A percentile compares a stretch with the other conserved stretches of the same genome.
Conservation (phyloP, 352 stramenopile species). For the Elongisporangium undulatum region DNA sequence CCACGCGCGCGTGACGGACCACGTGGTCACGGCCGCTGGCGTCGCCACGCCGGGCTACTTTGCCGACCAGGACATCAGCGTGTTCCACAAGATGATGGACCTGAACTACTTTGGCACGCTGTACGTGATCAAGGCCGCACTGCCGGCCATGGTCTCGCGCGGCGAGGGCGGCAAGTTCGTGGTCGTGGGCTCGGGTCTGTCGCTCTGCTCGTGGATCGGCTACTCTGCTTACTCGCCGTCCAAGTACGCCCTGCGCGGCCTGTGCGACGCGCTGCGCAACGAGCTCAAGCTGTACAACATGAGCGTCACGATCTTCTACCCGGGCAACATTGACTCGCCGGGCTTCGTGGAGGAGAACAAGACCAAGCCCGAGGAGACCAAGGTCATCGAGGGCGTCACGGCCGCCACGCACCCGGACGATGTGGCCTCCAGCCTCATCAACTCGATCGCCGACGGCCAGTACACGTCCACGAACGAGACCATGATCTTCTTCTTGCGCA, state of each 20-base stretch:
- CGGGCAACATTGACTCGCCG: slow-evolving; percentile 80
- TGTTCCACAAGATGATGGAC: slow-evolving; percentile 81
- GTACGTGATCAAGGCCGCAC: slow-evolving; percentile 71
- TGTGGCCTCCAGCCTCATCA: slow-evolving; percentile 64
- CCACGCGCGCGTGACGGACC: slow-evolving; percentile 59
- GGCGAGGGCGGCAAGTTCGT: slow-evolving; percentile 61
- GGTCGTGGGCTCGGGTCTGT: slow-evolving; percentile 64
- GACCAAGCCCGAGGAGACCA: slow-evolving; percentile 69
- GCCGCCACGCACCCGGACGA: slow-evolving; percentile 43
- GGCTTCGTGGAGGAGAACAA: slow-evolving; percentile 72
- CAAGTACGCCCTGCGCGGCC: slow-evolving; percentile 81
- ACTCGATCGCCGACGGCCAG: slow-evolving; percentile 56
- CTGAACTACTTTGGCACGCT: slow-evolving; percentile 87
- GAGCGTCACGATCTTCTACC: slow-evolving; percentile 71
- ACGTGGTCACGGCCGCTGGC: slow-evolving; percentile 70
- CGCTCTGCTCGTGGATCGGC: slow-evolving; percentile 77
- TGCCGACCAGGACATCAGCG: slow-evolving; percentile 59
- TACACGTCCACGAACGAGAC: slow-evolving; percentile 82
- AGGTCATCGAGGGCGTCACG: slow-evolving; percentile 65
- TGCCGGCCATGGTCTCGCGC: slow-evolving; percentile 68
- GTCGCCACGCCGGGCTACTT: slow-evolving; percentile 66
- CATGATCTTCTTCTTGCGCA: slow-evolving; percentile 65
- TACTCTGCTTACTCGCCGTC: slow-evolving; percentile 75
- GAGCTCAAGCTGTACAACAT: slow-evolving; percentile 75
- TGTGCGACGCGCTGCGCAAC: slow-evolving; percentile 75